Evolutionary conservation across 2,329 filamentous ascomycete genomes (phyloP).

Genomic region (Talaromyces sp.): DNA sequence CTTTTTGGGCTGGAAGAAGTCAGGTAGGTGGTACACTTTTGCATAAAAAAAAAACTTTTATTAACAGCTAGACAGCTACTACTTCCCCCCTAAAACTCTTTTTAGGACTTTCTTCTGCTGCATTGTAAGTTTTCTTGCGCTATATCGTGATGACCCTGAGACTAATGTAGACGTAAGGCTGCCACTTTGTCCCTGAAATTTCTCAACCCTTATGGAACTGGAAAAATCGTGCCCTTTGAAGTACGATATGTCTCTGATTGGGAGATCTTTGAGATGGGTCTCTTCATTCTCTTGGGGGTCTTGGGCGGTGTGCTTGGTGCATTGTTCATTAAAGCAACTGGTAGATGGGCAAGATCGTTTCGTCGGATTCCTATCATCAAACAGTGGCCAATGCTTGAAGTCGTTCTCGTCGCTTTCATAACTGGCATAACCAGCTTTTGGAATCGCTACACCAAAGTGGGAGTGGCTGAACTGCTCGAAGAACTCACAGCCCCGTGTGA

Average conservation of each 20-base stretch:
- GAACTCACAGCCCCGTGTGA: conserved; percentile 88
- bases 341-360: conserved; percentile 84
- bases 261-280: conserved; percentile 84
- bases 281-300: conserved; percentile 80
- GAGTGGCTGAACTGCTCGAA: conserved; percentile 84
- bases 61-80: conserved; percentile 55
- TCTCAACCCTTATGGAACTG: conserved; percentile 89
- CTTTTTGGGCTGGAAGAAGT: conserved; percentile 94
- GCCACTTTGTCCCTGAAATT: conserved; percentile 91
- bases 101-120: conserved; percentile 99
- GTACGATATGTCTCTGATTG: conserved; percentile 87
- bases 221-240: conserved; percentile 95
- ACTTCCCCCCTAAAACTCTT: conserved; percentile 94
- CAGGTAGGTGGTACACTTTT: conserved; percentile 29
- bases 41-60: conserved; percentile 3
- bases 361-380: conserved; percentile 77
- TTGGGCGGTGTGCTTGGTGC: conserved; percentile 81
- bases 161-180: conserved; percentile 27
- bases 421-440: conserved; percentile 87
- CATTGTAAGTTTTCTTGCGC: conserved; percentile 54
- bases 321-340: conserved; percentile 92
- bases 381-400: conserved; percentile 76
- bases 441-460: conserved; percentile 83
- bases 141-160: not conserved
- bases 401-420: conserved; percentile 76